phyloP scores from a whole-genome alignment of 495 filamentous ascomycete species.

The Neurospora sp. region DNA sequence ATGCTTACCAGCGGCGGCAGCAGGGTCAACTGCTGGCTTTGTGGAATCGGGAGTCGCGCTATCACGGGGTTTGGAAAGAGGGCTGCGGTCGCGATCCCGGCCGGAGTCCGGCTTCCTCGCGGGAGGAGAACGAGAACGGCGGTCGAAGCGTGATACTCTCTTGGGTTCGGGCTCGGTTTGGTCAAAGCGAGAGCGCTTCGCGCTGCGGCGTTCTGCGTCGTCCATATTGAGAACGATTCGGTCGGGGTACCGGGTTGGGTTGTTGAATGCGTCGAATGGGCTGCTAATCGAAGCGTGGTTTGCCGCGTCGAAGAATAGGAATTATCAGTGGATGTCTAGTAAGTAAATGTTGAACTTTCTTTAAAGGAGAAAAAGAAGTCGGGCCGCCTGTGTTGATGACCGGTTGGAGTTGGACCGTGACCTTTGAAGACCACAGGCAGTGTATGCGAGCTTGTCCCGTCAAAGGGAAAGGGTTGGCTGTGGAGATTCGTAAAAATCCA shows the following conservation, averaged over 20 bases:
- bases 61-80: conserved; percentile 48
- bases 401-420: background rate
- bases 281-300: background rate
- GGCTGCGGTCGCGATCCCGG: conserved; percentile 78
- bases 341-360: background rate
- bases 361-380: background rate
- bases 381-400: background rate
- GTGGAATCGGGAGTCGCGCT: conserved; percentile 32
- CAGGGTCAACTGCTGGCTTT: conserved; percentile 51
- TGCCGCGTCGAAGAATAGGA: background rate
- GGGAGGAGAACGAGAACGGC: conserved; percentile 75
- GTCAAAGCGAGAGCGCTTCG: conserved; percentile 87
- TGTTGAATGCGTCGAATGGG: background rate
- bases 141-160: conserved; percentile 66
- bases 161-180: conserved; percentile 71
- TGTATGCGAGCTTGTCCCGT: background rate
- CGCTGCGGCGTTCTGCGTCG: conserved; percentile 61
- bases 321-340: background rate
- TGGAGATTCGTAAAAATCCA: background rate
- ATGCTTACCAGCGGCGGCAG: conserved; percentile 71
- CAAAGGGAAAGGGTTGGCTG: background rate
- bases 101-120: conserved; percentile 42
- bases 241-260: background rate
- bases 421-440: background rate
- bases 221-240: conserved; percentile 43